These are phyloP conservation scores for Ricinus communis DNA, from an alignment of 345 rosid species.

Conservation along the genomic window DNA sequence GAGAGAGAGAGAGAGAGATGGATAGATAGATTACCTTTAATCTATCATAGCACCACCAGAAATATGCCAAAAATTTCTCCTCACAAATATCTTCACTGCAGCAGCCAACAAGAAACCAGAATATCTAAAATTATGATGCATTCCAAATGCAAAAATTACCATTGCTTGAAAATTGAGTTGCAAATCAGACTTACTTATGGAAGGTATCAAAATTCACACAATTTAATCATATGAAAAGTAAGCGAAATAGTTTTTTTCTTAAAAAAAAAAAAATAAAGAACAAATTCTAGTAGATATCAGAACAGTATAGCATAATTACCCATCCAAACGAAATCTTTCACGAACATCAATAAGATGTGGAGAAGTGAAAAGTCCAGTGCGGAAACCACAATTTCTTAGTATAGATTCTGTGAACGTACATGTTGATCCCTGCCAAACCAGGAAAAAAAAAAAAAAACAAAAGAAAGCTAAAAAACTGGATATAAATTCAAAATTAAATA, in stretches of 20 bases:
- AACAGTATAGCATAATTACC: conserved; percentile 53
- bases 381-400: conserved; percentile 75
- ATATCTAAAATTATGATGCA: not conserved
- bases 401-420: conserved; percentile 88
- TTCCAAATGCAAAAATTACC: conserved; percentile 2
- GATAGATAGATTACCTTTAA: conserved; percentile 74
- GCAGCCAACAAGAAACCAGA: conserved; percentile 25
- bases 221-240: not conserved
- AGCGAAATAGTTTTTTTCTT: not conserved
- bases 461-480: not conserved
- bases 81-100: conserved; percentile 77
- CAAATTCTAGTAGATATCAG: too few species aligned
- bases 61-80: conserved; percentile 85
- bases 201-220: not conserved
- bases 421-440: conserved; percentile 72
- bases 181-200: not conserved
- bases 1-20: too few species aligned
- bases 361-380: conserved; percentile 89
- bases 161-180: not conserved
- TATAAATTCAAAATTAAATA: not conserved
- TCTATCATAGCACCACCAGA: conserved; percentile 91
- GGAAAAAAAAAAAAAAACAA: conserved; percentile 12
- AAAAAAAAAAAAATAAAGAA: too few species aligned
- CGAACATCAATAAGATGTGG: conserved; percentile 94
- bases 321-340: conserved; percentile 83